A percentile compares a stretch with the other conserved stretches of the same genome.
These are phyloP conservation scores for Sordariomycetes sp. DNA, from an alignment of 2,329 filamentous ascomycete genomes.

Conservation along the genomic window DNA sequence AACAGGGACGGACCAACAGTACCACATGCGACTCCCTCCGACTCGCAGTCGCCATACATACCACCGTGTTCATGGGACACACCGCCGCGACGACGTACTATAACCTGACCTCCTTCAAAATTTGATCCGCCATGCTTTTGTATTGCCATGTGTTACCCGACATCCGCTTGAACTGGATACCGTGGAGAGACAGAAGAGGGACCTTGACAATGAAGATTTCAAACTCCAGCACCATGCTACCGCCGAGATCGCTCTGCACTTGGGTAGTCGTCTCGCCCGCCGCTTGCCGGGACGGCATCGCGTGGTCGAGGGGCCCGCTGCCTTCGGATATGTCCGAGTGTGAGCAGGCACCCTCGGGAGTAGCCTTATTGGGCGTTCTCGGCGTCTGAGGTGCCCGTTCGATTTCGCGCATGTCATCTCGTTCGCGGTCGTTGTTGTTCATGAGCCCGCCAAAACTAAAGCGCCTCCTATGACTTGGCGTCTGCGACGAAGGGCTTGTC, in stretches of 20 bases:
- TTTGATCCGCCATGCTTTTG: slow-evolving; percentile 95
- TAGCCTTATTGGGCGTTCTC: slow-evolving; percentile 28
- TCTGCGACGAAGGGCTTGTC: slow-evolving; percentile 39
- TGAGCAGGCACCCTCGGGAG: slow-evolving; percentile 60
- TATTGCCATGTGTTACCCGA: slow-evolving; percentile 96
- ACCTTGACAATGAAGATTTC: slow-evolving; percentile 98
- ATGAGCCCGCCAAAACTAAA: slow-evolving; percentile 70
- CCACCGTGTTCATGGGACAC: not conserved
- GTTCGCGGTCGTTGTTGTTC: slow-evolving; percentile 45
- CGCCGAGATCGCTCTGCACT: slow-evolving; percentile 79
- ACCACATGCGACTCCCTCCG: not conserved
- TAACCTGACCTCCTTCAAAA: slow-evolving; percentile 73
- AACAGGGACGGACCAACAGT: not conserved
- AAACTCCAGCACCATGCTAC: slow-evolving; percentile 74
- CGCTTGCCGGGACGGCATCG: slow-evolving; percentile 39
- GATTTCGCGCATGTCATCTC: slow-evolving; percentile 58
- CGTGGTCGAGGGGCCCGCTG: slow-evolving; percentile 44
- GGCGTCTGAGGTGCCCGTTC: slow-evolving; percentile 24
- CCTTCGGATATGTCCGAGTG: slow-evolving; percentile 81
- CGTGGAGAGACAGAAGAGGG: slow-evolving; percentile 80
- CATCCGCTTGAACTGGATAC: slow-evolving; percentile 96
- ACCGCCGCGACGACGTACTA: slow-evolving; percentile 25
- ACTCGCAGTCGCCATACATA: not conserved
- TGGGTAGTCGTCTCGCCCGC: slow-evolving; percentile 85
- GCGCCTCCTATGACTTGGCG: slow-evolving; percentile 53